These are phyloP conservation scores for Lepidium africanum DNA, from an alignment of 345 rosid genomes.

Conservation along the genomic window DNA sequence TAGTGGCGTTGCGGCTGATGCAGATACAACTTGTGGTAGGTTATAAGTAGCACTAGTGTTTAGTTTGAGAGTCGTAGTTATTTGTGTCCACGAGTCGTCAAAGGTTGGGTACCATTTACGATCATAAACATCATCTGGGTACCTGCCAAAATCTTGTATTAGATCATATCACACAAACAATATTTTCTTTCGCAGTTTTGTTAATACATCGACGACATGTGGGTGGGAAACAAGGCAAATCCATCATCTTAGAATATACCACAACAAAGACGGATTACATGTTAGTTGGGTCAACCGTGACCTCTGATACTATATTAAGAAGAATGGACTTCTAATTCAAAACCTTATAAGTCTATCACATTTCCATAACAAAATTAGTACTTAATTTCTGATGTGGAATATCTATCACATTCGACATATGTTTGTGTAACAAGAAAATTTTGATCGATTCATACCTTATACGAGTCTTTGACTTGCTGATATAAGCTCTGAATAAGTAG, in stretches of 20 bases:
- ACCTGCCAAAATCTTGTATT: conserved; percentile 12
- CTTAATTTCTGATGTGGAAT: no score
- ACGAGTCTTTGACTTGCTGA: not conserved
- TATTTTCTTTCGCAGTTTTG: no score
- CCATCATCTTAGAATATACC: no score
- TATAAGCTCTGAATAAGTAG: not conserved
- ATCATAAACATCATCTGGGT: conserved; percentile 14
- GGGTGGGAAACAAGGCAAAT: no score
- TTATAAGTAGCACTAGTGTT: not conserved
- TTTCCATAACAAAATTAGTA: no score
- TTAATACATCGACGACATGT: no score
- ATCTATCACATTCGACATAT: not conserved
- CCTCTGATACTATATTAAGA: no score
- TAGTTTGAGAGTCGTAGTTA: not conserved
- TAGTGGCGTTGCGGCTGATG: not conserved
- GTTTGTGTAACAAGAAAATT: not conserved
- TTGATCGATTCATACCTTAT: conserved; percentile 2
- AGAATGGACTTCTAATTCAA: no score
- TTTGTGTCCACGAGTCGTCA: conserved; percentile 12
- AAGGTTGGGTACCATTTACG: conserved; percentile 18
- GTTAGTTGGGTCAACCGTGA: no score
- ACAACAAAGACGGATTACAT: no score
- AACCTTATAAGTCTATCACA: no score
- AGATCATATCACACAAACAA: not conserved
- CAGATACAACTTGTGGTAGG: conserved; percentile 6